Base-by-base conservation (phyloP, 129 eudicot genomes). In the Pseudognaphalium luteoalbum region DNA sequence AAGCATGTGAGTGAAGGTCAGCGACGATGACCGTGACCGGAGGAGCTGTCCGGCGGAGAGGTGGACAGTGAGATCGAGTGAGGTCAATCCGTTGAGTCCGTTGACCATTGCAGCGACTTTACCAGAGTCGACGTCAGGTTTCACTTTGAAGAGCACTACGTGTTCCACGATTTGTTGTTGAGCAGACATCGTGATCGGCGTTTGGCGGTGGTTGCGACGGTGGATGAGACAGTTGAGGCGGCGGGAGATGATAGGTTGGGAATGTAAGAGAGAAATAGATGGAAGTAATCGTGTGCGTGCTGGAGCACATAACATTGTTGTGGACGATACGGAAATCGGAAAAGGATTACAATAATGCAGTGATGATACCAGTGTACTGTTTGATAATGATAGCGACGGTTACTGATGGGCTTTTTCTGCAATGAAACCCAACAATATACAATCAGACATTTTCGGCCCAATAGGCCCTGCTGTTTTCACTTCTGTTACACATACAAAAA, bases 81-180 rank as follows among this genome's bases (percentile, higher is more conserved):
- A 47, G 17, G 54, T 47, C 17, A 47, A 14, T 47, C 5, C 54
- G 54, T 47, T 60, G 66, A 60, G 66, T 60, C 7, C 66, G 32
- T 60, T 60, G 66, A 60, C 33, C 66, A 22, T 60, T 8, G 66
- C 33, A 12, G 66, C 7, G 16, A 60, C 33, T 60, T 60, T 60
- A 6, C 33, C 3, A 60, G 33, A 60, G 33, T 60, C 66, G 25
- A 25, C 7, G 22, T 60, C 34, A 3, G 66, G 17, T 60, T 60
- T 60, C 16, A 60, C 66, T 60, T 60, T 60, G 34, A 20, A 21
- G 33, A 60, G 66, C 15, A 60, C 66, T 6, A 60, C 66, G n/a
- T 60, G 66, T 60, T 60, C 66, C 29, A 22, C 32, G 66, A 59
- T 21, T 28, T 21, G 65, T 20, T 60, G 32, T 22, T 60, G 66